Evolutionary conservation across 257 asterid genomes (phyloP), one percentile per base, ranked within the genome.

Genomic region (Thymus quinquecostatus): DNA sequence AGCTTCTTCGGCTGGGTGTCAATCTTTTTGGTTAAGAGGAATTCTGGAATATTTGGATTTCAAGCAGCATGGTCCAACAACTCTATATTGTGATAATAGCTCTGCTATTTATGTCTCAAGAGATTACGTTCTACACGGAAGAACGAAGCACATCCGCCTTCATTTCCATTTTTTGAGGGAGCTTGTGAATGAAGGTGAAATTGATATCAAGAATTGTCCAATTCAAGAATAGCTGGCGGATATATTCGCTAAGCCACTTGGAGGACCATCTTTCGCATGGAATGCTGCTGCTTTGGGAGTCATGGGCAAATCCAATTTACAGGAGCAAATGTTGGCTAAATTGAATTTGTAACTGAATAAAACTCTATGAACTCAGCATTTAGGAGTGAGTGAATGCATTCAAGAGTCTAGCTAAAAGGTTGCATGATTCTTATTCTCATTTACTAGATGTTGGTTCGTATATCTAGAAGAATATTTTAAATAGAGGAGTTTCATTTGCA

Each of bases 81-180:
- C 12, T 14, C 0, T 61, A n/a, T 61, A n/a, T 36, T 61, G 66
- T 14, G 50, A 61, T 14, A 61, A 61, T 14, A 61, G 34, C 7
- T 38, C n/a, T 6, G 13, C 50, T 0, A 61, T 61, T 1, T n/a
- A 33, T 0, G 50, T 61, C 32, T 61, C 66, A n/a, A 61, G 41
- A 14, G 36, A 62, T 27, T 53, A 13, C 1, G 38, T 62, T 41
- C 9, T 62, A 3, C 68, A 62, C 27, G 68, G 68, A 9, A 62
- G 2, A 8, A 41, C 68, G 36, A 62, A 62, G 34, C 68, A 62
- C n/a, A 62, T 62, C 3, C 34, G 68, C 0, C 36, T 62, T 1
- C 54, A 9, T 41, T 63, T 63, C 14, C 54, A 63, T 43, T 63
- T 63, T 55, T 4, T 63, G 27, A 27, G 40, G 3, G 51, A 62